Percentiles rank a stretch among this genome's conserved stretches.
Conservation (phyloP, 352 stramenopile species). For the Phytophthora quininea region DNA sequence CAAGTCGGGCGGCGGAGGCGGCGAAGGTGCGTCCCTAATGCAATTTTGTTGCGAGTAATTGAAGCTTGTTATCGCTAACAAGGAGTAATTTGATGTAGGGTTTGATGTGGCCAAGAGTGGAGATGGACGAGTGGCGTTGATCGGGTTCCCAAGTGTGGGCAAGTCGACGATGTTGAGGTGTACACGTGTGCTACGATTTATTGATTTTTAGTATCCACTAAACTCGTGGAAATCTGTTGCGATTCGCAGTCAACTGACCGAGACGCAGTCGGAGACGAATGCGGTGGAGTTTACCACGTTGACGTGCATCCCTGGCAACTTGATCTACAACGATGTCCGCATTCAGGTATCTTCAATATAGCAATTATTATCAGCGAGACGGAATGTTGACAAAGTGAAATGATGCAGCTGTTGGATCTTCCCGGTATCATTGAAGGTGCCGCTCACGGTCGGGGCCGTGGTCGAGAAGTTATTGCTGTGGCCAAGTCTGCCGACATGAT, state of each 20-base stretch:
- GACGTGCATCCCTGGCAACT: slow-evolving; percentile 97
- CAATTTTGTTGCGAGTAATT: background rate
- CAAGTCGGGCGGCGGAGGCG: slow-evolving; percentile 74
- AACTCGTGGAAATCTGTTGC: background rate
- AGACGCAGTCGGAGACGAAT: slow-evolving; percentile 96
- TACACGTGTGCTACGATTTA: background rate
- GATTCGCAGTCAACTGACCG: slow-evolving; percentile 90
- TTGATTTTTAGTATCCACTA: background rate
- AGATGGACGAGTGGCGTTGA: slow-evolving; percentile 97
- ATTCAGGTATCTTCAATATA: slow-evolving; percentile 81
- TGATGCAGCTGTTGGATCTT: slow-evolving; percentile 95
- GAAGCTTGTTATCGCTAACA: background rate
- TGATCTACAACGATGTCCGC: slow-evolving; percentile 96
- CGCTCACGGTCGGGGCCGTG: slow-evolving; percentile 96
- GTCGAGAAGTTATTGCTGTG: slow-evolving; percentile 98
- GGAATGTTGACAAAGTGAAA: background rate
- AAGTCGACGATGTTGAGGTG: slow-evolving; percentile 89
- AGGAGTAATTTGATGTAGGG: slow-evolving; percentile 40
- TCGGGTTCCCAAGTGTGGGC: slow-evolving; percentile 93
- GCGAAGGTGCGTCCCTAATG: slow-evolving; percentile 57
- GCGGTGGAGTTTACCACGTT: slow-evolving; percentile 99
- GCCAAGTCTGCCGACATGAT: slow-evolving; percentile 99
- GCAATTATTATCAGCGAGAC: too few relatives aligned
- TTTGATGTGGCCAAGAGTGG: slow-evolving; percentile 96
- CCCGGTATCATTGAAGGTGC: slow-evolving; percentile 99